phyloP scores from a whole-genome alignment of 2,329 filamentous ascomycete genomes.

The Fusarium sp. region DNA sequence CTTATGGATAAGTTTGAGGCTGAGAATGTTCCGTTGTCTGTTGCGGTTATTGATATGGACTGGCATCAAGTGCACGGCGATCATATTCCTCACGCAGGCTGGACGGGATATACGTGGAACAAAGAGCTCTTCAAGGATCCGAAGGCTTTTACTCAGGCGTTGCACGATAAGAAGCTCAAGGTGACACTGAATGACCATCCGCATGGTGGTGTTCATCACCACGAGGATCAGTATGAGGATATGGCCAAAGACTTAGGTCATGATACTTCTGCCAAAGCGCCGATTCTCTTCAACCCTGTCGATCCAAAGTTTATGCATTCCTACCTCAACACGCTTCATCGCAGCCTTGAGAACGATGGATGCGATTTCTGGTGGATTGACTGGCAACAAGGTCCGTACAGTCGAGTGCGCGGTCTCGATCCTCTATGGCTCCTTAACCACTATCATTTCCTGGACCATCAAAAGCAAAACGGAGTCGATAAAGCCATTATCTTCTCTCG shows the following conservation, averaged over 20 bases:
- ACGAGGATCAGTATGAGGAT: constrained; percentile 67
- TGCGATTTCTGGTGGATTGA: constrained; percentile 76
- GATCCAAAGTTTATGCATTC: constrained; percentile 66
- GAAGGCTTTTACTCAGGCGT: constrained; percentile 59
- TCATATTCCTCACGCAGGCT: constrained; percentile 57
- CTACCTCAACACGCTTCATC: constrained; percentile 68
- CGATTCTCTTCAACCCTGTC: constrained; percentile 68
- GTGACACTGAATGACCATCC: constrained; percentile 72
- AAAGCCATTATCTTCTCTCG: constrained; percentile 68
- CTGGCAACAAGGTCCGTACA: constrained; percentile 71
- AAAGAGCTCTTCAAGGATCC: constrained; percentile 64
- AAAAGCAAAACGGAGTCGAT: constrained; percentile 47
- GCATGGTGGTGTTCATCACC: constrained; percentile 66
- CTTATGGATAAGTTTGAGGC: constrained; percentile 68
- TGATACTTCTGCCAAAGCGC: constrained; percentile 61
- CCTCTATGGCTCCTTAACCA: constrained; percentile 75
- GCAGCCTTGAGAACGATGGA: constrained; percentile 65
- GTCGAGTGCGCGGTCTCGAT: constrained; percentile 68
- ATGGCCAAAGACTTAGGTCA: constrained; percentile 65
- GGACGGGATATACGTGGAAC: constrained; percentile 71
- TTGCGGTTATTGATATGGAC: constrained; percentile 74
- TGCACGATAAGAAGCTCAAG: constrained; percentile 65
- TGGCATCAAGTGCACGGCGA: constrained; percentile 69
- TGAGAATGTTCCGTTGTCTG: constrained; percentile 66
- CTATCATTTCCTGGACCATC: constrained; percentile 69